Conservation (phyloP, 495 filamentous ascomycete species). For the Neurospora sp. region DNA sequence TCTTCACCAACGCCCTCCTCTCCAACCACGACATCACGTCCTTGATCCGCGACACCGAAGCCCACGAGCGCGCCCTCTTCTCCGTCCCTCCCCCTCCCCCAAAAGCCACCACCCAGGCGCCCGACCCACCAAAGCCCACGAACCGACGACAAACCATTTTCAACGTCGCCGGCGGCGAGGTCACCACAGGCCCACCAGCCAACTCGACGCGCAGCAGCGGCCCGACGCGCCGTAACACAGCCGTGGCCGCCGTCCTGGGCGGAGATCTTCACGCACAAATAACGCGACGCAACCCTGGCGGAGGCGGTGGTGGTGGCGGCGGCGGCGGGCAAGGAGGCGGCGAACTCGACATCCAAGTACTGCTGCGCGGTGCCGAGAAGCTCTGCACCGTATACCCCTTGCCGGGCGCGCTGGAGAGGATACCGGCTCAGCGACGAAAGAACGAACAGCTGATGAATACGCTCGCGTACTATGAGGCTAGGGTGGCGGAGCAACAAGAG, state of each 20-base stretch:
- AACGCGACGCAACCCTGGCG: slow-evolving; percentile 31
- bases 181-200: slow-evolving; percentile 38
- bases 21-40: slow-evolving; percentile 84
- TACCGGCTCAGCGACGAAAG: slow-evolving; percentile 58
- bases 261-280: slow-evolving; percentile 80
- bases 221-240: slow-evolving; percentile 57
- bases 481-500: slow-evolving; percentile 65
- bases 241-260: slow-evolving; percentile 82
- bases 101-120: slow-evolving; percentile 19
- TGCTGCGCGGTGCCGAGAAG: slow-evolving; percentile 84
- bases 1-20: slow-evolving; percentile 91
- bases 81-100: slow-evolving; percentile 65
- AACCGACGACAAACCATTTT: slow-evolving; percentile 44
- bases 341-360: slow-evolving; percentile 78
- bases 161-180: slow-evolving; percentile 44
- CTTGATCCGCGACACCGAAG: slow-evolving; percentile 88
- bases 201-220: slow-evolving; percentile 16
- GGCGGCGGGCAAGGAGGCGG: slow-evolving; percentile 29
- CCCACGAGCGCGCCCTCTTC: slow-evolving; percentile 91
- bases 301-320: slow-evolving; percentile 14
- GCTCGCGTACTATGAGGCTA: slow-evolving; percentile 65
- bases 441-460: slow-evolving; percentile 65
- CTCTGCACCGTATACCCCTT: slow-evolving; percentile 81
- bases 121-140: slow-evolving; percentile 23
- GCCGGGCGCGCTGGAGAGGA: slow-evolving; percentile 70